These are phyloP conservation scores for Diddensiella transvaalensis DNA, from an alignment of 805 yeast species.

Conservation along the genomic window DNA sequence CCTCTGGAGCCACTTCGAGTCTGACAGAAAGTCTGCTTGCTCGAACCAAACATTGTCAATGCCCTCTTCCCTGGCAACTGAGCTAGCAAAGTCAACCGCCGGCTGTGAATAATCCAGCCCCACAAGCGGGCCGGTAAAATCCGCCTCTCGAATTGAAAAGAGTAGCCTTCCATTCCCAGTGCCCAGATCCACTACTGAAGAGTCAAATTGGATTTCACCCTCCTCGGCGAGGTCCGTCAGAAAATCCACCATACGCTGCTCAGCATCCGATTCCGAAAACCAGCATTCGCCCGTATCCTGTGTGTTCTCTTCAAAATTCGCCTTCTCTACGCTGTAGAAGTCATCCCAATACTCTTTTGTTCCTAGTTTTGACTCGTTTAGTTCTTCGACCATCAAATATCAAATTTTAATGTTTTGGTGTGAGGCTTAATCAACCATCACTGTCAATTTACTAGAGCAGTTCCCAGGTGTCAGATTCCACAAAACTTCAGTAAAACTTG, in stretches of 20 bases:
- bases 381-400: constrained; percentile 15
- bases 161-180: constrained; percentile 94
- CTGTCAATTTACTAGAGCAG: too few species aligned
- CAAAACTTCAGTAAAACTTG: too few species aligned
- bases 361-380: constrained; percentile 80
- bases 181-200: constrained; percentile 73
- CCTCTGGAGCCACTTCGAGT: constrained; percentile 24
- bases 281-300: constrained; percentile 93
- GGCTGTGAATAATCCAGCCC: constrained; percentile 87
- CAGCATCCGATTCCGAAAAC: constrained; percentile 96
- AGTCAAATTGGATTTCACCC: constrained; percentile 28
- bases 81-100: constrained; percentile 70
- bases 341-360: constrained; percentile 90
- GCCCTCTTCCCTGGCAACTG: constrained; percentile 28
- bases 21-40: constrained; percentile 64
- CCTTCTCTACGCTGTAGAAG: constrained; percentile 69
- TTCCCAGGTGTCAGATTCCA: too few species aligned
- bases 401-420: background rate
- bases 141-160: constrained; percentile 64
- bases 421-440: background rate
- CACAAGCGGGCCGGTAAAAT: constrained; percentile 51
- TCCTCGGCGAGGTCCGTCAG: constrained; percentile 45
- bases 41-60: constrained; percentile 45
- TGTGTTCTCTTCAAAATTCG: constrained; percentile 68
- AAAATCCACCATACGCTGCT: constrained; percentile 73